These are phyloP conservation scores for Rhinocladiella similis DNA, from an alignment of 2,329 filamentous ascomycete genomes.

Conservation along the genomic window DNA sequence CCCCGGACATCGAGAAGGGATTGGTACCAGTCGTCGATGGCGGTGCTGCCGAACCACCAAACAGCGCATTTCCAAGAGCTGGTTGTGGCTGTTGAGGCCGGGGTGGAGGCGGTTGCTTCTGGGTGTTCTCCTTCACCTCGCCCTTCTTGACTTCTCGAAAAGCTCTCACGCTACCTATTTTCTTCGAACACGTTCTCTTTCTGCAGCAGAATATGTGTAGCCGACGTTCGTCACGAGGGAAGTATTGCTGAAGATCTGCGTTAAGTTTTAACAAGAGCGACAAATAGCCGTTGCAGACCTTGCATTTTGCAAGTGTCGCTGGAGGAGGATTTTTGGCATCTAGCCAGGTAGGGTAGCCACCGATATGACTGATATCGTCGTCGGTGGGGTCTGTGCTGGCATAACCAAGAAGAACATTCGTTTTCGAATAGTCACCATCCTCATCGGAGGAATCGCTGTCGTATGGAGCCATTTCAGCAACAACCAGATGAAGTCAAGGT, in stretches of 20 bases:
- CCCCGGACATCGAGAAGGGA: conserved; percentile 48
- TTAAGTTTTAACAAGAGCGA: conserved; percentile 86
- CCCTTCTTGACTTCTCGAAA: conserved; percentile 65
- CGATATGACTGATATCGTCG: conserved; percentile 83
- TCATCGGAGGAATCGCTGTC: conserved; percentile 78
- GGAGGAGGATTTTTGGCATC: conserved; percentile 70
- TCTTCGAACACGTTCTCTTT: conserved; percentile 74
- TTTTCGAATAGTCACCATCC: conserved; percentile 59
- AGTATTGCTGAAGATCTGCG: conserved; percentile 81
- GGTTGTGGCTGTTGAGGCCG: conserved; percentile 30
- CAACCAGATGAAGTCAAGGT: not conserved
- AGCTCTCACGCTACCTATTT: conserved; percentile 76
- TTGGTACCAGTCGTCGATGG: conserved; percentile 48
- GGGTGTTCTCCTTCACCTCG: conserved; percentile 26
- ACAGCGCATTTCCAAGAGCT: conserved; percentile 60
- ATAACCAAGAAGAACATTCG: conserved; percentile 87
- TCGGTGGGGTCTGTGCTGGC: conserved; percentile 75
- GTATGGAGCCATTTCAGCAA: conserved; percentile 67
- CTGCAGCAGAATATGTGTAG: conserved; percentile 85
- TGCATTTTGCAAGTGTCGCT: conserved; percentile 77
- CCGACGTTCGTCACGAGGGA: conserved; percentile 82
- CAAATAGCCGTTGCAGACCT: conserved; percentile 81
- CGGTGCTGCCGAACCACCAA: conserved; percentile 51
- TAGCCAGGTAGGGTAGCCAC: conserved; percentile 84
- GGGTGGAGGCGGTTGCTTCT: conserved; percentile 33